Evolutionary conservation across 495 filamentous ascomycete species (phyloP), one percentile per base, ranked within the genome.

Genomic region (Darksidea phi): DNA sequence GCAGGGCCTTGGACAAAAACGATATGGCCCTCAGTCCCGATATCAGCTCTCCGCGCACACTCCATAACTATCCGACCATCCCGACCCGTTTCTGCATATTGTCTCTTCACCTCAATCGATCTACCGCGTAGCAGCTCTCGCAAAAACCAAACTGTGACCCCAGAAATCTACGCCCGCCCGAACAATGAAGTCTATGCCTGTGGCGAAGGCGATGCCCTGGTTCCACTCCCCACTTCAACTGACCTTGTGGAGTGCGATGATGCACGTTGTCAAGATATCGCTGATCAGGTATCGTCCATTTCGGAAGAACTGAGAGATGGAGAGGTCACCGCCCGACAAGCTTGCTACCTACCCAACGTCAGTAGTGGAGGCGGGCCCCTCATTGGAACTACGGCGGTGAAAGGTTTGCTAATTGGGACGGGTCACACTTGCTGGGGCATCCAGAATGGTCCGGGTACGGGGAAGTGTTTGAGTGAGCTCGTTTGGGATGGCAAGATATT

Each of bases 391-490:
- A 90, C 91, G 21, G 80, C 83, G 4, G 82, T 86, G 1, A 84
- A 86, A 21, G 91, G 95, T 0, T 67, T 97, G 36, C 84, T 91
- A 70, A 75, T 98, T 61, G 94, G 95, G 1, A 80, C 89, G 6
- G 94, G 94, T 12, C 94, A 98, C 75, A 96, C 90, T 2, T 97
- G 94, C 74, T 97, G 94, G 94, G 93, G 93, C 15, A 96, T 98
- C 50, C 93, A 97, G 73, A 98, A 98, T 79, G 91, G 85, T 2
- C 91, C 92, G 4, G 95, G 84, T 6, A 97, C 92, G 18, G 94
- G 93, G 3, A 90, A 87, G 78, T 74, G 95, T 36, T 88, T 98
- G 76, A 89, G 87, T 57, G 73, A 75, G 66, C 63, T 75, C 61
- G 72, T 75, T 36, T 75, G 71, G 68, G 73, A 74, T 18, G 73